Conservation (phyloP, 2,329 filamentous ascomycete genomes). For the Acephala macrosclerotiorum region DNA sequence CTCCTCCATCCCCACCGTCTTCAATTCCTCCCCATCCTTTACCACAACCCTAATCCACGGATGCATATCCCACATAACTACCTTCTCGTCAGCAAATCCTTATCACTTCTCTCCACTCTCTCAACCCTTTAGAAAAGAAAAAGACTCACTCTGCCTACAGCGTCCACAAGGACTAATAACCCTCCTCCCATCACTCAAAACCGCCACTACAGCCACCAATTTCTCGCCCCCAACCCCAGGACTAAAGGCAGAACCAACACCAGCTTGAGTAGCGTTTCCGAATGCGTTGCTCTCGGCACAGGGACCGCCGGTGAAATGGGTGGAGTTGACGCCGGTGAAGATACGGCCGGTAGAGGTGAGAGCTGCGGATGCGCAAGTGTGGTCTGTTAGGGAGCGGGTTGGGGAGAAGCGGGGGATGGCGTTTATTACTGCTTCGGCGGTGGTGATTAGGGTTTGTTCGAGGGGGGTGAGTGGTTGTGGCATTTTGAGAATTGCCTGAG, state of each 20-base stretch:
- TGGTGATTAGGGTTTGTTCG: slow-evolving; percentile 23
- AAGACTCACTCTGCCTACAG: slow-evolving; percentile 36
- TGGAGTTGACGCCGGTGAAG: slow-evolving; percentile 34
- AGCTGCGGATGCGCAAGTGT: slow-evolving; percentile 28
- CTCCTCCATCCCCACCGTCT: slow-evolving; percentile 25
- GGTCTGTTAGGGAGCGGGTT: slow-evolving; percentile 21
- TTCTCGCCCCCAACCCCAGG: slow-evolving; percentile 22
- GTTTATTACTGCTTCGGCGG: slow-evolving; percentile 23
- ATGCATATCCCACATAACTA: slow-evolving; percentile 37
- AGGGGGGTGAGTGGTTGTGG: slow-evolving; percentile 13
- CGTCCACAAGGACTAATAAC: slow-evolving; percentile 36
- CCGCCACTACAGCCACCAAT: slow-evolving; percentile 27
- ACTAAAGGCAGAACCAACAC: slow-evolving; percentile 21
- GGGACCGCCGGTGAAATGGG: slow-evolving; percentile 17
- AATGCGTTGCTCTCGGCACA: slow-evolving; percentile 34
- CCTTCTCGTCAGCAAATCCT: too few relatives aligned
- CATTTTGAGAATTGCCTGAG: too few relatives aligned
- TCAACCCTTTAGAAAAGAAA: too few relatives aligned
- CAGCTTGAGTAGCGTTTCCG: slow-evolving; percentile 30
- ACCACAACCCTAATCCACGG: slow-evolving; percentile 32
- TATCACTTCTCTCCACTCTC: too few relatives aligned
- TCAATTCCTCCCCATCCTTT: slow-evolving; percentile 20
- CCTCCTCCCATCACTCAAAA: slow-evolving; percentile 28
- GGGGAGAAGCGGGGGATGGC: slow-evolving; percentile 22
- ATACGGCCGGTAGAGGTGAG: slow-evolving; percentile 26